These are phyloP conservation scores for Perkinsus olseni DNA, from an alignment of 169 alveolate species.

Conservation along the genomic window DNA sequence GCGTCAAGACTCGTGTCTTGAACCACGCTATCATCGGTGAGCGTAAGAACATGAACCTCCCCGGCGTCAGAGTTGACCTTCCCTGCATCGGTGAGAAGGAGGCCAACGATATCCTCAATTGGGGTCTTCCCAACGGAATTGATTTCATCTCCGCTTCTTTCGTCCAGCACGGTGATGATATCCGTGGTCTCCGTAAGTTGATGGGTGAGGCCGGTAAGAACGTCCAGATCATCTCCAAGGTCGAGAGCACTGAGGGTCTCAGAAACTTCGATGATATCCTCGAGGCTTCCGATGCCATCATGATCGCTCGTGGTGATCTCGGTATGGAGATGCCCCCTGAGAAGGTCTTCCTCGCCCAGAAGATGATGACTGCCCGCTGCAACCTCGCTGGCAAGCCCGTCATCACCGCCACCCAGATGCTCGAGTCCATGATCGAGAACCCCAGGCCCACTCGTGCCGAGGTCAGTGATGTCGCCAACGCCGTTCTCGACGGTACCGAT, in stretches of 20 bases:
- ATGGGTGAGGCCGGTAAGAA: slow-evolving; percentile 67
- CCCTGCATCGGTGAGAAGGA: slow-evolving; percentile 97
- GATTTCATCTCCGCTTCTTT: slow-evolving; percentile 87
- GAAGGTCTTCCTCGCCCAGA: slow-evolving; percentile 92
- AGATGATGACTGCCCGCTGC: slow-evolving; percentile 78
- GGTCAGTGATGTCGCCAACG: slow-evolving; percentile 97
- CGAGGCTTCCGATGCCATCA: slow-evolving; percentile 91
- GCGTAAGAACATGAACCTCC: slow-evolving; percentile 94
- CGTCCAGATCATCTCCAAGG: slow-evolving; percentile 90
- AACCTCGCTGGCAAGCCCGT: slow-evolving; percentile 92
- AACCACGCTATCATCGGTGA: slow-evolving; percentile 89
- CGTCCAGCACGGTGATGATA: slow-evolving; percentile 62
- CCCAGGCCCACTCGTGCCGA: slow-evolving; percentile 99
- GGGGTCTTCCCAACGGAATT: slow-evolving; percentile 89
- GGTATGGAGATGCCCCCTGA: slow-evolving; percentile 98
- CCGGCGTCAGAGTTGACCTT: slow-evolving; percentile 84
- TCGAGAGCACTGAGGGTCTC: slow-evolving; percentile 94
- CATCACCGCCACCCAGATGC: slow-evolving; percentile 97
- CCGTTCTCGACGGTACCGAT: slow-evolving; percentile 98
- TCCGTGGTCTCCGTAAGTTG: slow-evolving; percentile 66
- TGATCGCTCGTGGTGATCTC: slow-evolving; percentile 98
- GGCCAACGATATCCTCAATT: slow-evolving; percentile 86
- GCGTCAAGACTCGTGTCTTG: slow-evolving; percentile 76
- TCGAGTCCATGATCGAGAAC: slow-evolving; percentile 90
- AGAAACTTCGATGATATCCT: slow-evolving; percentile 86